A percentile compares a stretch with the other conserved stretches of the same genome.
Conservation (phyloP, 202 grass and related monocot species). For the Schoenoplectus tabernaemontani region DNA sequence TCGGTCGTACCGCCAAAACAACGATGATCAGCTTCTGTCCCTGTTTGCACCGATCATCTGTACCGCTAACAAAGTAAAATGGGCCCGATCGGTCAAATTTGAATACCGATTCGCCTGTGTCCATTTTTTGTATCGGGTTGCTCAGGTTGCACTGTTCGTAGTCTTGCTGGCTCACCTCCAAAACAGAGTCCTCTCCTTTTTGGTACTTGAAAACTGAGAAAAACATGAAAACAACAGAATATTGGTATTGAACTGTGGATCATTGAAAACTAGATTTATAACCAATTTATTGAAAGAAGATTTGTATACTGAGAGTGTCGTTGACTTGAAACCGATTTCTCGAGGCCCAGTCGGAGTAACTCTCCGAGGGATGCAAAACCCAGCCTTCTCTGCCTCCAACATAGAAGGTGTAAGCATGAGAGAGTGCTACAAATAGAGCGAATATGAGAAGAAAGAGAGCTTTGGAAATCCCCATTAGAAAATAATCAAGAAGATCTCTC, state of each 20-base stretch:
- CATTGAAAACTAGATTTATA: neutral
- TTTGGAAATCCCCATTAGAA: slow-evolving; percentile 11
- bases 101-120: slow-evolving; percentile 47
- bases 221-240: neutral
- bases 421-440: slow-evolving; percentile 22
- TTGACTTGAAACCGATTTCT: slow-evolving; percentile 77
- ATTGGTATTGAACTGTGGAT: neutral
- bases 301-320: slow-evolving; percentile 50
- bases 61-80: slow-evolving; percentile 78
- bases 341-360: slow-evolving; percentile 56
- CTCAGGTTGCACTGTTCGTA: slow-evolving; percentile 52
- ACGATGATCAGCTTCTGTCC: slow-evolving; percentile 57
- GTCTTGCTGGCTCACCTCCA: slow-evolving; percentile 44
- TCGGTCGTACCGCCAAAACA: slow-evolving; percentile 43
- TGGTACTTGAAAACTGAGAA: slow-evolving; percentile 45
- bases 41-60: slow-evolving; percentile 45
- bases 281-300: neutral
- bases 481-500: neutral
- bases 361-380: slow-evolving; percentile 59
- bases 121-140: slow-evolving; percentile 48
- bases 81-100: slow-evolving; percentile 46
- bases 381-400: slow-evolving; percentile 63
- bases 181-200: slow-evolving; percentile 28
- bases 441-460: slow-evolving; percentile 19
- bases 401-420: slow-evolving; percentile 57